Evolutionary conservation across 192 early-diverging fungal species (phyloP).

Genomic region (Podila epigama): DNA sequence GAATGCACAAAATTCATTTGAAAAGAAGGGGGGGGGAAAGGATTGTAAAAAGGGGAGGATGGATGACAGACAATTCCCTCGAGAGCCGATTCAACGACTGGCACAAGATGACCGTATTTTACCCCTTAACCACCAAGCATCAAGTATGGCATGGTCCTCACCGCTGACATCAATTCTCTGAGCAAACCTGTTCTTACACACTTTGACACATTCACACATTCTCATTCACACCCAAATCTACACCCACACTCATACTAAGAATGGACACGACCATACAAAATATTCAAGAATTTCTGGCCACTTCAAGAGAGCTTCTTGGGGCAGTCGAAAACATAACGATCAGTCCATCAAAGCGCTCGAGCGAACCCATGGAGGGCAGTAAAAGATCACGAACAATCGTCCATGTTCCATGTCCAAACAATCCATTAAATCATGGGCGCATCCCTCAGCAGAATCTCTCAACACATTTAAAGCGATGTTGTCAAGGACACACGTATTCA

Average conservation of each 20-base stretch:
- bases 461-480: not conserved
- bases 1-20: no score
- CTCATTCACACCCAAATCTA: no score
- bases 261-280: not conserved
- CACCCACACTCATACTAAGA: not conserved
- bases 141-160: no score
- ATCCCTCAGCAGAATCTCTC: not conserved
- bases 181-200: not conserved
- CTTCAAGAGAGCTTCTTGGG: not conserved
- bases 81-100: not conserved
- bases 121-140: no score
- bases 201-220: no score
- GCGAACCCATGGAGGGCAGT: no score
- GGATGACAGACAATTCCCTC: not conserved
- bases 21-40: not conserved
- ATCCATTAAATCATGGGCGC: not conserved
- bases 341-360: no score
- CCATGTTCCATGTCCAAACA: not conserved
- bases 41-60: not conserved
- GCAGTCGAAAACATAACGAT: not conserved
- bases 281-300: not conserved
- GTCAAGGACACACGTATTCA: not conserved
- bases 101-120: no score
- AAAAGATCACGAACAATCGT: not conserved
- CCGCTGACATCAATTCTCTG: no score